Percentiles rank a stretch among this genome's conserved stretches.
These are phyloP conservation scores for Helotiales sp. DNA, from an alignment of 2,329 filamentous ascomycete species.

Conservation along the genomic window DNA sequence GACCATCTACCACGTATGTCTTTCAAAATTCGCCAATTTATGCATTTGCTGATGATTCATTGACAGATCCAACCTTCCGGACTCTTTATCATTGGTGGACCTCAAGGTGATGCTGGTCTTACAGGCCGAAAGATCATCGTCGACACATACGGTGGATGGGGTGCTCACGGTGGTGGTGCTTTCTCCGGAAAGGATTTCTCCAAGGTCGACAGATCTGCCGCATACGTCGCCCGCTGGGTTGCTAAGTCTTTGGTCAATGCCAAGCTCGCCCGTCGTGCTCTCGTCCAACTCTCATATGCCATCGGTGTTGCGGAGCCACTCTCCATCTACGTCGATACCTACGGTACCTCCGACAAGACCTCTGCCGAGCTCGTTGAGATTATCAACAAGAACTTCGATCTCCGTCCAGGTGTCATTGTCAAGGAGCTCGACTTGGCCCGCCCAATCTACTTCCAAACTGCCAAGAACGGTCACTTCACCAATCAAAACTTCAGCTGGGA, in stretches of 20 bases:
- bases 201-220: constrained; percentile 98
- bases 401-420: constrained; percentile 97
- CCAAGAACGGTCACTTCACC: constrained; percentile 99
- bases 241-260: constrained; percentile 96
- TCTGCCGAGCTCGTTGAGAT: constrained; percentile 95
- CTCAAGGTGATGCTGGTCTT: constrained; percentile 97
- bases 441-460: constrained; percentile 97
- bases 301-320: constrained; percentile 98
- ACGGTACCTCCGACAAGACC: constrained; percentile 88
- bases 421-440: constrained; percentile 89
- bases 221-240: constrained; percentile 97
- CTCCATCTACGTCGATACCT: constrained; percentile 96
- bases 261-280: constrained; percentile 85
- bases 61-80: constrained; percentile 89
- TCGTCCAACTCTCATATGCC: constrained; percentile 98
- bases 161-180: constrained; percentile 98
- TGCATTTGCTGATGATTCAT: constrained; percentile 19
- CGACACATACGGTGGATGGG: constrained; percentile 99
- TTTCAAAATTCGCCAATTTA: not conserved
- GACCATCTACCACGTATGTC: constrained; percentile 89
- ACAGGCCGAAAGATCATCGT: constrained; percentile 98
- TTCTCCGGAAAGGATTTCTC: constrained; percentile 99
- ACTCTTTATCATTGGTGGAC: constrained; percentile 98
- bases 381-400: constrained; percentile 94
- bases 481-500: constrained; percentile 99